Base-by-base conservation (phyloP, 2,329 filamentous ascomycete species). In the Plectosphaerella sp. region DNA sequence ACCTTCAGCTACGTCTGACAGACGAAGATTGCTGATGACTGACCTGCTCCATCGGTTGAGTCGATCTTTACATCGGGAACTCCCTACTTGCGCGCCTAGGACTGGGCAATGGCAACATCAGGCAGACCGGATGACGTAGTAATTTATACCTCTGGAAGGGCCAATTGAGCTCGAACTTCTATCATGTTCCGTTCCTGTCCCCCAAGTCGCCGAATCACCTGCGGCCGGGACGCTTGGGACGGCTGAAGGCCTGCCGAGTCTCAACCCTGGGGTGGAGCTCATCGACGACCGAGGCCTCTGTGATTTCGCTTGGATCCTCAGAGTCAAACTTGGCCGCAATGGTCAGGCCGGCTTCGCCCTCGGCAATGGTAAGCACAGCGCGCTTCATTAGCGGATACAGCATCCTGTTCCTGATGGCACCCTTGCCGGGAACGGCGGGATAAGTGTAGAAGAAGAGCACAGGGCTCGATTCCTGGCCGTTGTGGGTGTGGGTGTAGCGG, bases 401-500 rank as follows among this genome's bases (percentile, higher is more conserved):
- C 90, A 95, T 95, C 57, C 89, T 79, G 70, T 88, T 87, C 73
- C 90, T 92, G 73, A 94, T 88, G 49, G 80, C 74, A 70, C 85
- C 89, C 49, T 78, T 83, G 25, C 75, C 80, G 0, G 80, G 72
- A 5, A 86, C 78, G 8, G 79, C 73, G 1, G 90, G 90, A 67
- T 88, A 91, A 6, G 89, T 93, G 72, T 91, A 93, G 65, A 94
- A 84, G 73, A 94, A 94, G 6, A 93, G 75, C 47, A 93, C 73
- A 3, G 85, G 82, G 51, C 75, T 78, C 49, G 75, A 72, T 54
- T 78, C 70, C 45, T 64, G 57, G 20, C 82, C 82, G 33, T 74
- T 70, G 55, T 83, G 71, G 42, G 78, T 78, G 62, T 87, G 79
- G 12, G 69, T 73, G 67, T 84, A 88, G 25, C 85, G 79, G 75